Percentiles rank a stretch among this genome's conserved stretches.
These are phyloP conservation scores for Diversispora eburnea DNA, from an alignment of 192 early-diverging fungal species.

Conservation along the genomic window DNA sequence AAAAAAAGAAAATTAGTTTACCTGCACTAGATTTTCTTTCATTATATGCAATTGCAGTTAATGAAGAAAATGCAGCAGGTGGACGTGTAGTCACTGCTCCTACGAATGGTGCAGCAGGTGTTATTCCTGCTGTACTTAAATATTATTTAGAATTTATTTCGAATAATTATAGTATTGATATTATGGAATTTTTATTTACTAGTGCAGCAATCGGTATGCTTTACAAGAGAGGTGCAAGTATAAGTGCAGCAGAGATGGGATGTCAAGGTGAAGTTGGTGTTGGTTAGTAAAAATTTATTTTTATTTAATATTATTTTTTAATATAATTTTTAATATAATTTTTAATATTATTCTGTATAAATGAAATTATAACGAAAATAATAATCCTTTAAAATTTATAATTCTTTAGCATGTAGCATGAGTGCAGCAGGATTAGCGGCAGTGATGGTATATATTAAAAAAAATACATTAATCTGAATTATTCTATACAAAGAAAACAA, in stretches of 20 bases:
- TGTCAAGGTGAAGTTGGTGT: constrained; percentile 98
- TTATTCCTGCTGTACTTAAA: constrained; percentile 91
- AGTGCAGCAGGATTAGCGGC: constrained; percentile 90
- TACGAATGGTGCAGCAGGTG: constrained; percentile 90
- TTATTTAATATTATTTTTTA: neutral
- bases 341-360: too few relatives aligned
- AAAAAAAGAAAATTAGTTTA: constrained; percentile 52
- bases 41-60: constrained; percentile 93
- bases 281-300: constrained; percentile 14
- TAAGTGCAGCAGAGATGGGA: constrained; percentile 94
- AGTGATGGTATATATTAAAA: constrained; percentile 66
- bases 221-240: constrained; percentile 91
- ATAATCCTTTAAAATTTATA: neutral
- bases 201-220: constrained; percentile 95
- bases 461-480: neutral
- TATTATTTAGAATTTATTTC: constrained; percentile 95
- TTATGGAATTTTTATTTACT: constrained; percentile 90
- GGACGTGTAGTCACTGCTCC: constrained; percentile 90
- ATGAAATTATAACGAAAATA: too few relatives aligned
- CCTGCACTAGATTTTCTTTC: constrained; percentile 90
- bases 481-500: neutral
- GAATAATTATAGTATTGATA: constrained; percentile 76
- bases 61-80: constrained; percentile 84
- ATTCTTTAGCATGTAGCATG: constrained; percentile 79
- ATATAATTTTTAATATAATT: neutral